Conservation (phyloP, 2,329 filamentous ascomycete genomes). For the Aspergillus proliferans region DNA sequence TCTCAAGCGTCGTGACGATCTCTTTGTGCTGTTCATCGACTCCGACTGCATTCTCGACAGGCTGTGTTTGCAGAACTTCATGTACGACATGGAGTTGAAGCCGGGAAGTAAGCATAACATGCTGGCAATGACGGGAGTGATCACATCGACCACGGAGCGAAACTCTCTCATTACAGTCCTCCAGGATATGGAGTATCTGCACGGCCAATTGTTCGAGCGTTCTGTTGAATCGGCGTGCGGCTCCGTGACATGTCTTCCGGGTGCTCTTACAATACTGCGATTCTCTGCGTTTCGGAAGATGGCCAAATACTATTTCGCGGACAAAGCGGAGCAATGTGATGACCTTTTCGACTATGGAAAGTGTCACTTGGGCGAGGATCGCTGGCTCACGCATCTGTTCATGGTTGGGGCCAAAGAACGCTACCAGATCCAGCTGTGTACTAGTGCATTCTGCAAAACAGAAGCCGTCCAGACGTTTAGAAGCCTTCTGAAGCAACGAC, state of each 20-base stretch:
- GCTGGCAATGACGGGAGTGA: constrained; percentile 96
- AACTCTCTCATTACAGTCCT: constrained; percentile 85
- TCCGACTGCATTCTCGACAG: constrained; percentile 92
- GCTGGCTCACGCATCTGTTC: constrained; percentile 96
- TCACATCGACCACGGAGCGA: constrained; percentile 85
- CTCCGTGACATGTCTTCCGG: constrained; percentile 87
- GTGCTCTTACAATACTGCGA: constrained; percentile 88
- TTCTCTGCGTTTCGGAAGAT: constrained; percentile 95
- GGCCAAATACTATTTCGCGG: constrained; percentile 97
- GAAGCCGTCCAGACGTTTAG: constrained; percentile 86
- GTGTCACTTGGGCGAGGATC: constrained; percentile 88
- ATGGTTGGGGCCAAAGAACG: constrained; percentile 94
- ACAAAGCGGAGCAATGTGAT: constrained; percentile 90
- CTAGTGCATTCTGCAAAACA: constrained; percentile 95
- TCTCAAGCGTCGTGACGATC: constrained; percentile 76
- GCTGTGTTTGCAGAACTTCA: constrained; percentile 91
- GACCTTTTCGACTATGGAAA: constrained; percentile 97
- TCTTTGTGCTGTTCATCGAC: constrained; percentile 96
- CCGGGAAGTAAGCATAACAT: constrained; percentile 87
- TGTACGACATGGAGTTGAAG: constrained; percentile 97
- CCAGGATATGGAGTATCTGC: constrained; percentile 97
- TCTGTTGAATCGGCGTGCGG: constrained; percentile 93
- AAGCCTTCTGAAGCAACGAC: constrained; percentile 85
- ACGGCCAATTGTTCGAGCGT: constrained; percentile 91
- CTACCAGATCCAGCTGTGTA: constrained; percentile 97